Conservation (phyloP, 1,284 basidiomycete species). For the Pseudozyma sp. region DNA sequence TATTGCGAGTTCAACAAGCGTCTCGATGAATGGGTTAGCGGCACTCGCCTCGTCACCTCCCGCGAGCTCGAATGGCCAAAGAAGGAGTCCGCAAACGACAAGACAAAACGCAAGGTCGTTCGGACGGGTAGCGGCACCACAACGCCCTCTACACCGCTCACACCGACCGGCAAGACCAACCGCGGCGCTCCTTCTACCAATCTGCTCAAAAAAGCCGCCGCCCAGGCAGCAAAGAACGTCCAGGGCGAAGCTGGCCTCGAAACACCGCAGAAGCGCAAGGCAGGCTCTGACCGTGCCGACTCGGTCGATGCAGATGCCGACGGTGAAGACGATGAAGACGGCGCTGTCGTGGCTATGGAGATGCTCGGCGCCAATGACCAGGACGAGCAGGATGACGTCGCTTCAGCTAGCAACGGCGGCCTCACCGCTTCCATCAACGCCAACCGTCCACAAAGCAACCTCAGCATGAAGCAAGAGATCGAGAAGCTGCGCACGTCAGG, state of each 20-base stretch:
- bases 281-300: constrained; percentile 70
- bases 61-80: constrained; percentile 92
- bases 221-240: constrained; percentile 73
- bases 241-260: constrained; percentile 69
- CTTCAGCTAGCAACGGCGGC: constrained; percentile 58
- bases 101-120: constrained; percentile 69
- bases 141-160: constrained; percentile 46
- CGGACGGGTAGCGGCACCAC: constrained; percentile 40
- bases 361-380: constrained; percentile 69
- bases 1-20: constrained; percentile 72
- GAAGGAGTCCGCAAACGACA: constrained; percentile 71
- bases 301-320: constrained; percentile 71
- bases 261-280: constrained; percentile 76
- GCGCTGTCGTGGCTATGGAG: constrained; percentile 71
- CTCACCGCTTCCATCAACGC: constrained; percentile 72
- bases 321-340: constrained; percentile 69
- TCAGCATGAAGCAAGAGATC: constrained; percentile 95
- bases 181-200: constrained; percentile 67
- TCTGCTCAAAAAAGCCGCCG: constrained; percentile 80
- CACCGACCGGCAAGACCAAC: constrained; percentile 42
- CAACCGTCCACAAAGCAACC: constrained; percentile 71
- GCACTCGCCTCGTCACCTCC: constrained; percentile 83
- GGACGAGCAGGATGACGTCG: constrained; percentile 55
- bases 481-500: constrained; percentile 97
- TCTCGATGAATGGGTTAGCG: constrained; percentile 97